Base-by-base conservation (phyloP, 306 rosid species). In the Vachellia collinsii region DNA sequence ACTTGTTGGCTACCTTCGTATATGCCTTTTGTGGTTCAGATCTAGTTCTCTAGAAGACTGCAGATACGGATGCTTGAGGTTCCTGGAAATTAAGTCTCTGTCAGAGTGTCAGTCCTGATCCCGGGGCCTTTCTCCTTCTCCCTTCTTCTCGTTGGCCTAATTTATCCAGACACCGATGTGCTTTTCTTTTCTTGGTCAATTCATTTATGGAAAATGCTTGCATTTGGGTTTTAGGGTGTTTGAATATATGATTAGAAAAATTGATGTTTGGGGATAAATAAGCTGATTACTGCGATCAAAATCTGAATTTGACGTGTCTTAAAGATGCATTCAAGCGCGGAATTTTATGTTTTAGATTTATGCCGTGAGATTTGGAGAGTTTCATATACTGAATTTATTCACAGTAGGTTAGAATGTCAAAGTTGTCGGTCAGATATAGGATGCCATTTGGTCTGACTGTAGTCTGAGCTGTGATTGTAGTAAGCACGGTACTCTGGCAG, bases 1-100 rank as follows among this genome's bases (percentile, higher is more conserved):
- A 59, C 61, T 43, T 7, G 23, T 58, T 44, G 25, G 41, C 8
- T 36, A 16, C 10, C 19, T 44, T 75, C 41, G 34, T 41, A 7
- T 37, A 13, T 79, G 50, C 53, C 10, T 48, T 85, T 70, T 36
- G 64, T 23, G 20, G 56, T 36, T 38, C 59, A 72, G 87, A 74
- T 86, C 79, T 48, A 58, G 73, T 64, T 20, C 48, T 34, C 19
- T 39, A 11, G 37, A 50, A 43, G 79, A 62, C 46, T 11, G 65
- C 69, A 34, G 37, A 20, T 72, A 74, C 67, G 39, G 37, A 34
- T 54, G 37, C 48, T 23, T 50, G 44, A 22, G 67, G 29, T 23
- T 67, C 1, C 23, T 20, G 48, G 70, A 46, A 75, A 17, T 76
- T 78, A 6, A 42, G 5, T 50, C 47, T 56, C 29, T 29, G 25